phyloP scores from a whole-genome alignment of 2,329 filamentous ascomycete species.

The Lecanicillium sp. region DNA sequence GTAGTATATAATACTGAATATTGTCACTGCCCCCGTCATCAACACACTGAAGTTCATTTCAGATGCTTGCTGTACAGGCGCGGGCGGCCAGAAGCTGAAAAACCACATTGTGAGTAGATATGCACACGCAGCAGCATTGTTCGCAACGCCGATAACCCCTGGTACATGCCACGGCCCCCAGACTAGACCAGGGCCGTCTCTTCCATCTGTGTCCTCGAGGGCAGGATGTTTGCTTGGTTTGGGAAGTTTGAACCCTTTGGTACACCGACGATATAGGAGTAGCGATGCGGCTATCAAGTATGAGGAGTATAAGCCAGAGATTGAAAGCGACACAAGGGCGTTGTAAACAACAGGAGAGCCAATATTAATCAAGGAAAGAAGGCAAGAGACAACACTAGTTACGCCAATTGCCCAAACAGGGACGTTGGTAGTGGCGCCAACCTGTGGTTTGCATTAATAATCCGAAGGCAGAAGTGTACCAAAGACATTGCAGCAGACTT shows the following conservation, averaged over 20 bases:
- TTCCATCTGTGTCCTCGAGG: conserved; percentile 22
- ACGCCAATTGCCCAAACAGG: conserved; percentile 23
- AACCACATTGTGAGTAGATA: conserved; percentile 51
- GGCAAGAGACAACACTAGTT: conserved; percentile 23
- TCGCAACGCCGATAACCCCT: conserved; percentile 44
- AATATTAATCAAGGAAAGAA: conserved; percentile 29
- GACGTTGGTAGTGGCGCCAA: conserved; percentile 21
- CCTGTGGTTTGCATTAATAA: neutral
- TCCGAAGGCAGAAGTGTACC: neutral
- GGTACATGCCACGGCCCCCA: conserved; percentile 54
- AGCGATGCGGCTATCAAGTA: conserved; percentile 25
- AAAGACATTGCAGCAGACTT: too few relatives aligned
- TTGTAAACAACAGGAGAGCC: conserved; percentile 26
- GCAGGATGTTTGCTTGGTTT: conserved; percentile 20
- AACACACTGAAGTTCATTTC: conserved; percentile 44
- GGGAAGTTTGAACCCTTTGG: conserved; percentile 22
- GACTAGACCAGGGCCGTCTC: conserved; percentile 18
- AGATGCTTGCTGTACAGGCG: conserved; percentile 23
- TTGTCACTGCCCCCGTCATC: conserved; percentile 34
- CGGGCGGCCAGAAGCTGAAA: conserved; percentile 48
- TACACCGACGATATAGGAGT: conserved; percentile 25
- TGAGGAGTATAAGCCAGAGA: conserved; percentile 25
- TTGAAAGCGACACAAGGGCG: conserved; percentile 25
- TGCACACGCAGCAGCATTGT: conserved; percentile 47
- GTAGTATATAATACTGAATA: conserved; percentile 44